Base-by-base conservation (phyloP, 345 rosid species). In the Eucalyptus regnans region DNA sequence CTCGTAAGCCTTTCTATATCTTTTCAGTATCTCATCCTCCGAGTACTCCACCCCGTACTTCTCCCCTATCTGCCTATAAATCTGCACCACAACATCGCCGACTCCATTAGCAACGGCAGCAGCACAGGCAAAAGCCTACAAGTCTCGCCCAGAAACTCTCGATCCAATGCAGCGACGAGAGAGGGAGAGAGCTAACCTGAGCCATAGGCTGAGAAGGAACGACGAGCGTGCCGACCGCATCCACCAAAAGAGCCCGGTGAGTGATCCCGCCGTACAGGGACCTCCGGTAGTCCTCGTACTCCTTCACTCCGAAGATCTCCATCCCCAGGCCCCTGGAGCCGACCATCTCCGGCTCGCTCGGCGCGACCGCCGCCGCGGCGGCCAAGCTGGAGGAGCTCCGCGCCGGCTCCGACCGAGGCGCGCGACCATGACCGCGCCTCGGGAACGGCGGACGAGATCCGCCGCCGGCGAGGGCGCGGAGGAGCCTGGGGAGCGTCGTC, bases 151-250 rank as follows among this genome's bases (percentile, higher is more conserved):
- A 76, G 83, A 76, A 76, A 76, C 27, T 76, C 83, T 10, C 88
- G 13, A 50, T 17, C 52, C 29, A 60, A 23, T 60, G 43, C 66
- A 54, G 50, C 27, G 33, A 58, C 9, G 46, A 87, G 76, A 83
- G 33, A 5, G 43, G 18, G 66, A 41, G 52, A 33, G 54, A 16
- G 62, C 52, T 8, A 0, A 98, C 99, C 98, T 97, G 96, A 37
- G 99, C 99, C 90, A 94, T 98, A 86, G 99, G 99, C 91, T 96
- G 99, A n/a, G 99, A 96, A 44, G 99, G 99, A 92, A 92, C 92
- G 50, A 98, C 88, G 66, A 98, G 98, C 27, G 99, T 98, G 71
- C 99, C 99, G 86, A 92, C 99, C 44, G 98, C 99, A 51, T 98
- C 99, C 54, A 98, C 99, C 46, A 98, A 93, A 90, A 98, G 91